Conservation (phyloP, 148 eudicot genomes). For the Euryodendron excelsum region DNA sequence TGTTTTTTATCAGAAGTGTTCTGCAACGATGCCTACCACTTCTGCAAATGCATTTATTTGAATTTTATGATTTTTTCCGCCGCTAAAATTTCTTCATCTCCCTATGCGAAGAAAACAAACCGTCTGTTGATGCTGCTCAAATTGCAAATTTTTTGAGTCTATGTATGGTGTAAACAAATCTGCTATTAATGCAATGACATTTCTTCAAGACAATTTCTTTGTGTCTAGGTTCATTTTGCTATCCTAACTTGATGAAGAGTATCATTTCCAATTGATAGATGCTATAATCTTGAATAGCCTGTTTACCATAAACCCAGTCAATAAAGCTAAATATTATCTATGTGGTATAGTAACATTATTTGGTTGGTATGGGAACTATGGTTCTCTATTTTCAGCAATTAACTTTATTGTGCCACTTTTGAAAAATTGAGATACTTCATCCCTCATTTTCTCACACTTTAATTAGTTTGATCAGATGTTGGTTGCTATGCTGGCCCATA, state of each 20-base stretch:
- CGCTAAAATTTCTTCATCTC: too few species aligned
- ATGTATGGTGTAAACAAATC: background rate
- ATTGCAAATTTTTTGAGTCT: background rate
- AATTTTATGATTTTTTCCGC: too few species aligned
- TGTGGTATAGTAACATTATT: background rate
- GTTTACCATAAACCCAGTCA: background rate
- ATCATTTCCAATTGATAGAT: background rate
- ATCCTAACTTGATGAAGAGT: background rate
- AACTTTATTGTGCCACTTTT: background rate
- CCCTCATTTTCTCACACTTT: too few species aligned
- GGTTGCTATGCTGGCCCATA: too few species aligned
- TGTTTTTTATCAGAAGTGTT: too few species aligned
- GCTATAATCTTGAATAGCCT: too few species aligned
- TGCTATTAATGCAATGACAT: background rate
- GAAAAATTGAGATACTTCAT: background rate
- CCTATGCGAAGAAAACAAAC: background rate
- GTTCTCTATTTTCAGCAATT: background rate
- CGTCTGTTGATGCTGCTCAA: background rate
- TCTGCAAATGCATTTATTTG: background rate
- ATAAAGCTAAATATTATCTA: background rate
- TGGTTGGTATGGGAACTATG: background rate
- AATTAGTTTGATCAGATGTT: too few species aligned
- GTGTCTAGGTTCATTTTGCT: background rate
- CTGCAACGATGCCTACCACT: background rate
- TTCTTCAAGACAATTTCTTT: background rate